Conservation (phyloP, 495 filamentous ascomycete genomes). For the Lasiosphaeria miniovina region DNA sequence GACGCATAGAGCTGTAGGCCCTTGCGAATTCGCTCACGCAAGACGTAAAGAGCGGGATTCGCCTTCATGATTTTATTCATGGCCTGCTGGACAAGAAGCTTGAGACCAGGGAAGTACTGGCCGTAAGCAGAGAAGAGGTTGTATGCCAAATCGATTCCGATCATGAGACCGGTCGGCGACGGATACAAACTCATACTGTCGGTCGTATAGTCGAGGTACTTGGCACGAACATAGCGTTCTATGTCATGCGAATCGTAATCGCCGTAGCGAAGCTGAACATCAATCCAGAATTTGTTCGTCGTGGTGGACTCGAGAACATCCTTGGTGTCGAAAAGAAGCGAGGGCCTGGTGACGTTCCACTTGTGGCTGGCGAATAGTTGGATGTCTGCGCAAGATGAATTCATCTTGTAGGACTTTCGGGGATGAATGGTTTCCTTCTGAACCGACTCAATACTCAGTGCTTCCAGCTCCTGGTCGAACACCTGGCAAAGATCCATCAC, state of each 20-base stretch:
- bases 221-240: conserved; percentile 94
- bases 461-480: conserved; percentile 97
- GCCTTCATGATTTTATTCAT: conserved; percentile 99
- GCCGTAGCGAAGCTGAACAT: conserved; percentile 96
- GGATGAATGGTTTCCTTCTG: conserved; percentile 99
- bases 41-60: conserved; percentile 93
- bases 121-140: conserved; percentile 98
- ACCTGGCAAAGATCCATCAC: conserved; percentile 99
- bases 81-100: conserved; percentile 93
- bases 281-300: conserved; percentile 99
- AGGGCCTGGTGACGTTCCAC: conserved; percentile 95
- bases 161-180: conserved; percentile 96
- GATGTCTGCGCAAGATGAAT: conserved; percentile 98
- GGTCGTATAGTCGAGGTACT: conserved; percentile 98
- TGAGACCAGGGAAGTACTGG: conserved; percentile 97
- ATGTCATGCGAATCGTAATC: conserved; percentile 99
- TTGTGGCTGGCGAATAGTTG: conserved; percentile 97
- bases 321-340: conserved; percentile 92
- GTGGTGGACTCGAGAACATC: conserved; percentile 92
- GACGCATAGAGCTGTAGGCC: conserved; percentile 97
- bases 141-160: conserved; percentile 96
- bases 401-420: conserved; percentile 99
- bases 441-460: conserved; percentile 94
- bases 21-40: conserved; percentile 97
- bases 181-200: conserved; percentile 99